Conservation (phyloP, 2,329 filamentous ascomycete species). For the Cytospora mali region DNA sequence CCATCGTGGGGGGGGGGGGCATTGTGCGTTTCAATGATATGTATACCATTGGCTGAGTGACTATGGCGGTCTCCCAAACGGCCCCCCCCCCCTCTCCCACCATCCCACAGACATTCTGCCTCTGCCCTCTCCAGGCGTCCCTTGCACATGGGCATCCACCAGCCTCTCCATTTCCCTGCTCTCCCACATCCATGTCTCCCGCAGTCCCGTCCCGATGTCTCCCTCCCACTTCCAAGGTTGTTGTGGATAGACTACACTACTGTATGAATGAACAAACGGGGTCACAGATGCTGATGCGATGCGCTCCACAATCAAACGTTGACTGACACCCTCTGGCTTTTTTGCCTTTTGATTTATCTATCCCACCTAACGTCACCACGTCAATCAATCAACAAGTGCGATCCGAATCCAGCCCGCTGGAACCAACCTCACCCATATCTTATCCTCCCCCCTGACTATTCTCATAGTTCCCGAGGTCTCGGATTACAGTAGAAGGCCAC, state of each 20-base stretch:
- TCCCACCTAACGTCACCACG: background rate
- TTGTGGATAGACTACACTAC: too few species aligned
- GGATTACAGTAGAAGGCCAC: constrained; percentile 2
- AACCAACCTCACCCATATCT: constrained; percentile 15
- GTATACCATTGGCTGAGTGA: background rate
- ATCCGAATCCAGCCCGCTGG: constrained; percentile 8
- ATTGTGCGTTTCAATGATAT: too few species aligned
- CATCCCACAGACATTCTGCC: too few species aligned
- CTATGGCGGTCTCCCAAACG: background rate
- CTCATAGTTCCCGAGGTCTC: background rate
- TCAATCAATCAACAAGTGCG: background rate
- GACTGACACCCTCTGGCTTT: too few species aligned
- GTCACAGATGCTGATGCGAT: background rate
- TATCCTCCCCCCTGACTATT: constrained; percentile 11
- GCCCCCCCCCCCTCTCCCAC: background rate
- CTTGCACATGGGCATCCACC: background rate
- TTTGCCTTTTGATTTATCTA: too few species aligned
- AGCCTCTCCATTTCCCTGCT: background rate
- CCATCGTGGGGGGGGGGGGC: background rate
- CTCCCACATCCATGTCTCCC: background rate
- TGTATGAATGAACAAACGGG: background rate
- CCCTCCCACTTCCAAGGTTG: background rate
- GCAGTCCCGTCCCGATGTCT: background rate
- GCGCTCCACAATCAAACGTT: background rate
- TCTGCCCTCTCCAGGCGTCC: background rate